Base-by-base conservation (phyloP, 305 asterid species). In the Ilex paraguariensis region DNA sequence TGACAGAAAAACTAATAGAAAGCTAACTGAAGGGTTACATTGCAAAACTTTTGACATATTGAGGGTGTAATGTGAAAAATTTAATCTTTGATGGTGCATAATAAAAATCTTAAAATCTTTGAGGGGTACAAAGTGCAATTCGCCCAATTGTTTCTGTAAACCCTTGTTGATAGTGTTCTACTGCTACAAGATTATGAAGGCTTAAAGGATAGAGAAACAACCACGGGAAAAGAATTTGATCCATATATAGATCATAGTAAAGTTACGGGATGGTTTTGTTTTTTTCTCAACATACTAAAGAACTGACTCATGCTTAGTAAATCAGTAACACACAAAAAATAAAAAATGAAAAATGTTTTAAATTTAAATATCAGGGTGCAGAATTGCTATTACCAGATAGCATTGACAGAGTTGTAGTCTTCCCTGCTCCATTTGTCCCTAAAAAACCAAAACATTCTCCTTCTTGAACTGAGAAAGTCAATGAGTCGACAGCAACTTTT, bases 351-450 rank as follows among this genome's bases (percentile, higher is more conserved):
- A 21, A 21, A 21, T 57, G 14, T 49, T 16, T 52, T 52, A 13
- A 52, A 16, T 14, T 8, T 7, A 7, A 14, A 52, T 52, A 52
- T 79, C 42, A 64, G 64, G 61, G 68, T 31, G 62, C 32, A 63
- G 59, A 57, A 42, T 56, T 59, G 45, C 54, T 30, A 16, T 21
- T 71, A 88, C 98, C 99, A 68, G 95, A 87, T 65, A 93, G 81
- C 99, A 93, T 93, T 36, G 99, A 87, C 68, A 93, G 76, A 36
- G 99, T 90, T 13, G 99, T 93, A 6, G 99, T 93, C 83, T 93
- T 93, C 69, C 99, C 99, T 48, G 97, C 99, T 65, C 97, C 97
- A 70, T 93, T 93, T 30, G 96, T 83, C 81, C 99, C 99, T 59
- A 93, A 81, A 76, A 93, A 90, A 52, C 97, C 99, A 72, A 93